Evolutionary conservation across 192 early-diverging fungal genomes (phyloP), one percentile per base, ranked within the genome.

Genomic region (Entrophospora sp.): DNA sequence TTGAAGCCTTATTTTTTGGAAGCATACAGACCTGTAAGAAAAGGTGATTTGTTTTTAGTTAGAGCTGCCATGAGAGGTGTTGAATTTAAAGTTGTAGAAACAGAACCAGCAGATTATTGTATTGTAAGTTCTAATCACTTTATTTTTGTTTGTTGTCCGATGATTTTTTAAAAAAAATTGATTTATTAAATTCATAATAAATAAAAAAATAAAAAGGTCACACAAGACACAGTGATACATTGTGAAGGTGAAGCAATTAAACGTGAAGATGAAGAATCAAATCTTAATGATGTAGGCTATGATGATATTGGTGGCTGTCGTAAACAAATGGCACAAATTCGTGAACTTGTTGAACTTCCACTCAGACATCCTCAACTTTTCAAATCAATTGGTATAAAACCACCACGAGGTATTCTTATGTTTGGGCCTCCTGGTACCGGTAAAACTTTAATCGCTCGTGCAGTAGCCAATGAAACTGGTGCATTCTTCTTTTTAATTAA

Each of bases 401-500:
- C 96, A 16, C 96, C 96, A 24, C 87, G 96, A 38, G 95, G 94
- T 59, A 95, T 99, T 52, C 83, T 99, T 45, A 92, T 99, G 91
- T 97, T 85, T 69, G 96, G 96, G 44, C 96, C 96, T 16, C 96
- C 96, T 13, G 96, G 96, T 79, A 98, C 95, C 9, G 96, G 96
- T 80, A 99, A 99, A 77, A 99, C 96, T 8, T 80, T 99, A 67
- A 95, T 99, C 79, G 96, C 96, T 5, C 89, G 95, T 66, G 95
- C 97, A 5, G 95, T 99, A 4, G 97, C 97, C 57, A 98, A 98
- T 75, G 97, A 99, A 75, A 98, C 95, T 31, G 97, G 96, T 28
- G 96, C 95, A 14, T 98, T 98, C 89, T 95, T 99, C 85, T 98
- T 99, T 80, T 75, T 95, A 51, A 98, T 99, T 79, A 98, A 98